A percentile compares a stretch with the other conserved stretches of the same genome.
These are phyloP conservation scores for Nitzschia inconspicua DNA, from an alignment of 108 stramenopile species.

Conservation along the genomic window DNA sequence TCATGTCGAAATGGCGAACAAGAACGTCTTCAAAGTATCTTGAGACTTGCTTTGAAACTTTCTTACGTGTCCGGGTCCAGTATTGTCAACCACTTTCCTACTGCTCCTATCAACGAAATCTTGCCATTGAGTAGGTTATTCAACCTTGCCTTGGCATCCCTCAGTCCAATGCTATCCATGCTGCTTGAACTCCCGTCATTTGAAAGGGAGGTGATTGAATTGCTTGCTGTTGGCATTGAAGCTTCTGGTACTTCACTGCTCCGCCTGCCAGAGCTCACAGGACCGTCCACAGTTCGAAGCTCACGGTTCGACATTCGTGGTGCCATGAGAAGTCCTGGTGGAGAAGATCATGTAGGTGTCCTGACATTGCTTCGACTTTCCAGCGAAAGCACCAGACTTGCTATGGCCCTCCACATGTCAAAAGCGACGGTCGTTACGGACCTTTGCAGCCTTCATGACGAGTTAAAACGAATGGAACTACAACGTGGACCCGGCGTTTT, in stretches of 20 bases:
- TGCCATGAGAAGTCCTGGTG: constrained; percentile 79
- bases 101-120: constrained; percentile 15
- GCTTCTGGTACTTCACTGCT: constrained; percentile 43
- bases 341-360: constrained; percentile 73
- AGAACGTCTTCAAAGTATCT: background rate
- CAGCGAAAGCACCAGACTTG: constrained; percentile 48
- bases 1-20: background rate
- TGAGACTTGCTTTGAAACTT: constrained; percentile 16
- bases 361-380: constrained; percentile 67
- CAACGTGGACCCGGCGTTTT: constrained; percentile 30
- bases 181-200: background rate
- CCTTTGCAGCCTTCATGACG: constrained; percentile 42
- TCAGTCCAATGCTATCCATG: constrained; percentile 50
- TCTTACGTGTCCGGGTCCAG: constrained; percentile 10
- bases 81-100: constrained; percentile 12
- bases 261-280: constrained; percentile 65
- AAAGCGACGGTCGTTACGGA: constrained; percentile 36
- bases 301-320: constrained; percentile 79
- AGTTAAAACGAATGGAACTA: constrained; percentile 54
- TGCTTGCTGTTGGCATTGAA: constrained; percentile 27
- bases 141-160: constrained; percentile 54
- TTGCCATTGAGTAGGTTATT: constrained; percentile 62
- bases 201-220: constrained; percentile 12
- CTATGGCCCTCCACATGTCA: constrained; percentile 20
- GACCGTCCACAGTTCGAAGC: constrained; percentile 52